Base-by-base conservation (phyloP, 2,329 filamentous ascomycete genomes). In the Arthrobotrys sphaeroides region DNA sequence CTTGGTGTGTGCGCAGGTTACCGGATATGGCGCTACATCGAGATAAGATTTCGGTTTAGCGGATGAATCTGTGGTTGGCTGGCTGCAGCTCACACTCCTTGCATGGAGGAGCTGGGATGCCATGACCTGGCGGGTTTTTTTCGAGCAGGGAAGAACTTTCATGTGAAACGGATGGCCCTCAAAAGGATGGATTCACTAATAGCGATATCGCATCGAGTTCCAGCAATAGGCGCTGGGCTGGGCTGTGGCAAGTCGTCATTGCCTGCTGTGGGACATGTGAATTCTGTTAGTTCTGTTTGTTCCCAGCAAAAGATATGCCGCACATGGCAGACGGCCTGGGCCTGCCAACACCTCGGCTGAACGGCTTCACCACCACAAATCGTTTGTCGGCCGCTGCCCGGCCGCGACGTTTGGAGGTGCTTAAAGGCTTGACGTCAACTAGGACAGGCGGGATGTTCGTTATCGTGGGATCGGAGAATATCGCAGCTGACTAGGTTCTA, bases 31-130 rank as follows among this genome's bases (percentile, higher is more conserved):
- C 20, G 49, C 33, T 70, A 59, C 59, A 59, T 66, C 43, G 33
- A 66, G 70, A 74, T 74, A 74, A 74, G 62, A 74, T 74, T 74
- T 74, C 70, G 70, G 70, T 74, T 74, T 67, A 68, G 70, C 70
- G 70, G 70, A 74, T 67, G 66, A 49, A 22, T 42, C 36, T 43
- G 69, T 65, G 67, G 61, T 62, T 40, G 67, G 51, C 26, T 60
- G 45, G 43, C 42, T 64, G 42, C 24, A 45, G 18, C 43, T 43
- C 43, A 40, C 43, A 13, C 60, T 47, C 60, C 60, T 64, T 64
- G 60, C 60, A 64, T 26, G 26, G 53, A 33, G 16, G 20, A 40
- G 55, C n/a, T 28, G 22, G 36, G 36, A 22, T 43, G 12, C n/a
- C n/a, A n/a, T n/a, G n/a, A n/a, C n/a, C n/a, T n/a, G n/a, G n/a